phyloP scores from a whole-genome alignment of 768 basidiomycete genomes.

The Mycena leptocephala region DNA sequence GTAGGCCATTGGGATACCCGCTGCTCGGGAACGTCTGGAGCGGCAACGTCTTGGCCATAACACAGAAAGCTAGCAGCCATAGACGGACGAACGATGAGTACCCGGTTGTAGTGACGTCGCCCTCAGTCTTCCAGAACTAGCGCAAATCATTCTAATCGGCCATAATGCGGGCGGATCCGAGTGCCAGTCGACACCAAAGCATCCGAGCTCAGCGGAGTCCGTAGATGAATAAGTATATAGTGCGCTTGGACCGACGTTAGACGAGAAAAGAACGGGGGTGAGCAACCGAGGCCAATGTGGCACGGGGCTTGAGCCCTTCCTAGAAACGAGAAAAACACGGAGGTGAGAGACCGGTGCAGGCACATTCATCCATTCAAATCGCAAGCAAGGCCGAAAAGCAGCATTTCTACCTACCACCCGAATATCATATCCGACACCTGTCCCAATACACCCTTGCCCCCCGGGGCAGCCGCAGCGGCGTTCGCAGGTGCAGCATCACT shows the following conservation, averaged over 20 bases:
- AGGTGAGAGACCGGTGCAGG: neutral
- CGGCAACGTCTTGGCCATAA: too few relatives aligned
- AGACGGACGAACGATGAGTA: too few relatives aligned
- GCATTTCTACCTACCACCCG: slow-evolving; percentile 72
- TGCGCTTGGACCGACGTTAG: neutral
- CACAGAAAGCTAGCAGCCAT: too few relatives aligned
- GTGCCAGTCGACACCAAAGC: neutral
- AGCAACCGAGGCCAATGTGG: too few relatives aligned
- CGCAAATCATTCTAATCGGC: slow-evolving; percentile 13
- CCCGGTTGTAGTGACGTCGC: too few relatives aligned
- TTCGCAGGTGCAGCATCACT: neutral
- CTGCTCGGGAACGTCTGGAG: too few relatives aligned
- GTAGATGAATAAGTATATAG: neutral
- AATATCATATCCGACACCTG: slow-evolving; percentile 88
- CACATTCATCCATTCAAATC: neutral
- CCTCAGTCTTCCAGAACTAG: neutral
- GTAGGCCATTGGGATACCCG: too few relatives aligned
- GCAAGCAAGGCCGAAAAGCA: neutral
- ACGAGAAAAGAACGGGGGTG: slow-evolving; percentile 19
- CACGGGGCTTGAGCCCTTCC: neutral
- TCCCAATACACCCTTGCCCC: slow-evolving; percentile 75
- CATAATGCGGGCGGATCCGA: neutral
- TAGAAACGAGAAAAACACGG: slow-evolving; percentile 17
- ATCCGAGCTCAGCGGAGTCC: neutral
- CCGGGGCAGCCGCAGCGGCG: neutral